Percentiles rank a stretch among this genome's conserved stretches.
Evolutionary conservation across 1,139 yeast genomes (phyloP).

Genomic region (Saccharomyces hybrid): DNA sequence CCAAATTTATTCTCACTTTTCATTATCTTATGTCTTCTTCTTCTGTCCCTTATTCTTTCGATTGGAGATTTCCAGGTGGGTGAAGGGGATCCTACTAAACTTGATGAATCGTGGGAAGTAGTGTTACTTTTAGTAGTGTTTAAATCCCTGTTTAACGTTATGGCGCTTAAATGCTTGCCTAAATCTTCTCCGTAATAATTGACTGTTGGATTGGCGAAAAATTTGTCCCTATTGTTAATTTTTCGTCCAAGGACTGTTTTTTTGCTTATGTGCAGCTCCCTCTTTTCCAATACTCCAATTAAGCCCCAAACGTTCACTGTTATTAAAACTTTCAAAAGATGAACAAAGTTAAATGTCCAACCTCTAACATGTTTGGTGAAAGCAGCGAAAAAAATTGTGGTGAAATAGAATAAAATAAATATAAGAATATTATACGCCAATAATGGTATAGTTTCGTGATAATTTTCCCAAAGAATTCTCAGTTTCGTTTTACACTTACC

Average conservation of each 20-base stretch:
- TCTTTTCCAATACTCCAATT: slow-evolving; percentile 24
- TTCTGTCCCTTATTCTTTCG: slow-evolving; percentile 7
- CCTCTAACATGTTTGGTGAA: slow-evolving; percentile 4
- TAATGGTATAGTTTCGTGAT: slow-evolving; percentile 23
- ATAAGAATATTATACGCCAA: slow-evolving; percentile 19
- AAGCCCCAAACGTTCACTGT: slow-evolving; percentile 31
- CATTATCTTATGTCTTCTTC: slow-evolving; percentile 3
- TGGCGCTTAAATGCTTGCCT: not conserved
- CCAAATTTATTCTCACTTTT: not conserved
- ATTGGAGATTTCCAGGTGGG: slow-evolving; percentile 14
- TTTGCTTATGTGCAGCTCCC: slow-evolving; percentile 21
- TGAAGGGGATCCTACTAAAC: slow-evolving; percentile 7
- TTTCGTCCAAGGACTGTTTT: slow-evolving; percentile 28
- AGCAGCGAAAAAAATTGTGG: slow-evolving; percentile 14
- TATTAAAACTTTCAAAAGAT: slow-evolving; percentile 21
- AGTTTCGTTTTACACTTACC: slow-evolving; percentile 4
- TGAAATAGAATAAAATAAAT: slow-evolving; percentile 13
- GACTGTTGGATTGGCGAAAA: slow-evolving; percentile 21
- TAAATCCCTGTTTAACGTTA: not conserved
- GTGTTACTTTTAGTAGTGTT: not conserved
- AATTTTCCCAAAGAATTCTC: slow-evolving; percentile 20
- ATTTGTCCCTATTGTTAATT: slow-evolving; percentile 24
- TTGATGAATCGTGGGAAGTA: not conserved
- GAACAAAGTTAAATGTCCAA: slow-evolving; percentile 23
- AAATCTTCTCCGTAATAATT: slow-evolving; percentile 9